Conservation (phyloP, 2,329 filamentous ascomycete genomes). For the Colletotrichum costaricense region DNA sequence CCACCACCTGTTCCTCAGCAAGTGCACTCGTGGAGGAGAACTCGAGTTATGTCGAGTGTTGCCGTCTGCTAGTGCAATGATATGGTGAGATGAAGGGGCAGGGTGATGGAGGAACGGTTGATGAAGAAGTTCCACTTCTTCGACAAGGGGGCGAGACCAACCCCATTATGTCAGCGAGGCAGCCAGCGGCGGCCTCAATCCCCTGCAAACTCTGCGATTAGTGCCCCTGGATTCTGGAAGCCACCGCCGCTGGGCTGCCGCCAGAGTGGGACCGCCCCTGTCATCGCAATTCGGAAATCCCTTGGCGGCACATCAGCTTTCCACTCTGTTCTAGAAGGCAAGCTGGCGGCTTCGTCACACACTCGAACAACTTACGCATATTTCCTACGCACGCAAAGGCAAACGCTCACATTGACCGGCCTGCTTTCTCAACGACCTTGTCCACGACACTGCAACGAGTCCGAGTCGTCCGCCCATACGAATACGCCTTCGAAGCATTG, state of each 20-base stretch:
- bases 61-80: neutral
- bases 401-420: neutral
- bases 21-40: neutral
- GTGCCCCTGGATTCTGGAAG: neutral
- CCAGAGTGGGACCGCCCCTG: slow-evolving; percentile 23
- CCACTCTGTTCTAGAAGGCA: slow-evolving; percentile 30
- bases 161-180: neutral
- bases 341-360: slow-evolving; percentile 15
- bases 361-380: neutral
- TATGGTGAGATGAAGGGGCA: neutral
- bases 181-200: neutral
- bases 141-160: neutral
- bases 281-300: slow-evolving; percentile 11
- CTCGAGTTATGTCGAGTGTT: neutral
- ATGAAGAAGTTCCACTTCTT: neutral
- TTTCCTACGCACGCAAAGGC: neutral
- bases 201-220: slow-evolving; percentile 20
- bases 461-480: neutral
- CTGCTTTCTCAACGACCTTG: slow-evolving; percentile 8
- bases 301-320: slow-evolving; percentile 14
- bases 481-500: neutral
- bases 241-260: slow-evolving; percentile 4
- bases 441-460: neutral
- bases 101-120: neutral
- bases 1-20: neutral